Percentiles rank a stretch among this genome's conserved stretches.
These are phyloP conservation scores for Raffaelea deltoideospora DNA, from an alignment of 2,329 filamentous ascomycete species.

Conservation along the genomic window DNA sequence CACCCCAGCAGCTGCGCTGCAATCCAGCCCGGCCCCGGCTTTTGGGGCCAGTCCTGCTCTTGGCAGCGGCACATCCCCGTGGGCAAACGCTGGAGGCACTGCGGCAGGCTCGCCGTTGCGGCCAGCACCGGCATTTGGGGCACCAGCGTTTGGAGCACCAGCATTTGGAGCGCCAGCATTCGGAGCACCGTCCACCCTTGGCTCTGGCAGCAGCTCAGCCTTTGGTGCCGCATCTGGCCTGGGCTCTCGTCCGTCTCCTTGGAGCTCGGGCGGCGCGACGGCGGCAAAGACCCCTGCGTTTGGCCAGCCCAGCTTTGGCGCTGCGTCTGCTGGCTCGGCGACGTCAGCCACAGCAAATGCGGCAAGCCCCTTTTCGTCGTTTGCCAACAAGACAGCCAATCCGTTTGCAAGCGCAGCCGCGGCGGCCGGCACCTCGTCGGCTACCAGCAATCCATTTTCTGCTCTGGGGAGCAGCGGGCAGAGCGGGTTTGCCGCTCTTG, in stretches of 20 bases:
- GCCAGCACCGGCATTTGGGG: slow-evolving; percentile 29
- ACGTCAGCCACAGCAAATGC: slow-evolving; percentile 13
- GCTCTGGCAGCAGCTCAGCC: slow-evolving; percentile 10
- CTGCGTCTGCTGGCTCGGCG: slow-evolving; percentile 19
- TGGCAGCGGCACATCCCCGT: no score
- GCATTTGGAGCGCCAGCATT: slow-evolving; percentile 28
- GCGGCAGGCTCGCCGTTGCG: no score
- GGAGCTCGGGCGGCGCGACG: slow-evolving; percentile 14
- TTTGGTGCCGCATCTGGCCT: slow-evolving; percentile 23
- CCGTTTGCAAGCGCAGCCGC: slow-evolving; percentile 13
- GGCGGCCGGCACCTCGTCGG: slow-evolving; percentile 10
- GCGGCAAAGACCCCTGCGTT: slow-evolving; percentile 30
- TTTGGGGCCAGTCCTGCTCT: no score
- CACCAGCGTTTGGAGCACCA: slow-evolving; percentile 32
- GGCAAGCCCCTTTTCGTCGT: slow-evolving; percentile 10
- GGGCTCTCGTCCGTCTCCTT: slow-evolving; percentile 14
- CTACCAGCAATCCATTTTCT: slow-evolving; percentile 9
- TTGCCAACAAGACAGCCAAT: slow-evolving; percentile 8
- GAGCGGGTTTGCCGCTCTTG: slow-evolving; percentile 38
- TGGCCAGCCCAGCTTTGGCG: slow-evolving; percentile 36
- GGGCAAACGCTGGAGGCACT: no score
- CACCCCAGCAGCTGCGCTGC: slow-evolving; percentile 1
- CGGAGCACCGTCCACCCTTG: slow-evolving; percentile 21
- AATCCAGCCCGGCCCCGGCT: slow-evolving; percentile 2
- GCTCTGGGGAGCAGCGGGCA: slow-evolving; percentile 7